phyloP scores from a whole-genome alignment of 2,329 filamentous ascomycete species.

The Fusarium tanahbumbuense region DNA sequence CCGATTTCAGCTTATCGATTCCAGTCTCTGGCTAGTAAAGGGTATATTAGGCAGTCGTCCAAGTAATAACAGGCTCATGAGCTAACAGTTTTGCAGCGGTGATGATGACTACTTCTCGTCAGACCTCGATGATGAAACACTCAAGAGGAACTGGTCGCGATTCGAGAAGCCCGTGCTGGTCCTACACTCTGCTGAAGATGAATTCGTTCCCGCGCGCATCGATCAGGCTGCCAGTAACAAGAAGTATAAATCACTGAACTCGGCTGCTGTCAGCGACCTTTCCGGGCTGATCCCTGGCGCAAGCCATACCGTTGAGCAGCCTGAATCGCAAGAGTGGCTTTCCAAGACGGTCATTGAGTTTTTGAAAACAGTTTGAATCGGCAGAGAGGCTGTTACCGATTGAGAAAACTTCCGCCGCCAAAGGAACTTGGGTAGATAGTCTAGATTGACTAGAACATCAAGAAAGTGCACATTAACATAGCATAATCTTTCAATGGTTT shows the following conservation, averaged over 20 bases:
- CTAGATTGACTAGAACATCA: not conserved
- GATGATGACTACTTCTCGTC: conserved; percentile 92
- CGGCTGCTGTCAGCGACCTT: conserved; percentile 58
- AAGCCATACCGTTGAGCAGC: conserved; percentile 61
- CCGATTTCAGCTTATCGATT: conserved; percentile 66
- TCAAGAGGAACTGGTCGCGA: conserved; percentile 73
- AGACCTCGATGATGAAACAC: conserved; percentile 69
- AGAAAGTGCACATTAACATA: not conserved
- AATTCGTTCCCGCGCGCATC: conserved; percentile 69
- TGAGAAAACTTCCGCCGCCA: not conserved
- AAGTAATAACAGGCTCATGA: not conserved
- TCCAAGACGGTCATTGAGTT: conserved; percentile 61
- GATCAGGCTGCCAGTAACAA: conserved; percentile 68
- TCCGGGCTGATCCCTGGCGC: conserved; percentile 66
- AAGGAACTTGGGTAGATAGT: not conserved
- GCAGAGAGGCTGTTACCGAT: not conserved
- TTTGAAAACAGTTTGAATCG: conserved; percentile 46
- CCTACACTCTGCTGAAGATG: conserved; percentile 73
- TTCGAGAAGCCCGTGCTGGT: conserved; percentile 71
- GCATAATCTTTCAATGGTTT: not conserved
- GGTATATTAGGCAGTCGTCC: conserved; percentile 54
- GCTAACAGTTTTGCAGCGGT: conserved; percentile 58
- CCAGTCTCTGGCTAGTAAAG: conserved; percentile 61
- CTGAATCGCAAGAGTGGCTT: conserved; percentile 62
- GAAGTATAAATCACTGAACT: conserved; percentile 64